Base-by-base conservation (phyloP, 805 yeast species). In the Kurtzmaniella cleridarum region DNA sequence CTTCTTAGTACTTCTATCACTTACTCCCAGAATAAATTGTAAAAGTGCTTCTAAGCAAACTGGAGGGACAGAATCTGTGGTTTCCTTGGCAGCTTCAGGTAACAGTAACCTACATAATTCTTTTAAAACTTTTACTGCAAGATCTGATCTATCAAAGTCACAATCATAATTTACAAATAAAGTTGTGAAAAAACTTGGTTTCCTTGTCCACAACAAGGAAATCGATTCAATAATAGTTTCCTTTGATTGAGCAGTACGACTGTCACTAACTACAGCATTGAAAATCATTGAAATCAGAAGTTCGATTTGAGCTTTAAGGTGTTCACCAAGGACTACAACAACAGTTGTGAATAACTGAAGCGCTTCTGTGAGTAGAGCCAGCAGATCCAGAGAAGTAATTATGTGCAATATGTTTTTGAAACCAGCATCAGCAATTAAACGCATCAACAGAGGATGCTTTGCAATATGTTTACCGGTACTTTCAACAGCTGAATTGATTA, bases 31-130 rank as follows among this genome's bases (percentile, higher is more conserved):
- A 31, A 90, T 67, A 40, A 84, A 79, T 2, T 85, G 73, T 16
- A 91, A 66, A 2, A 93, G 59, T 1, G 97, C 95, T 51, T 93
- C 98, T 37, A 93, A 66, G 51, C 98, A 91, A 6, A 89, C 75
- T 0, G 98, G 96, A 0, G 98, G 98, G 1, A 91, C 95, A 51
- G 77, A 82, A 30, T 84, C 86, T 0, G 96, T 85, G 0, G 95
- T 81, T 49, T 74, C 68, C 8, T 72, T 50, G 0, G 97, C 95
- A 9, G 91, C 76, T 53, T 89, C 95, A 0, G 98, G 95, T 32
- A 87, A 73, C 0, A 97, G 81, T 26, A 89, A 66, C 37, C 83
- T 76, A 39, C 95, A 79, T 39, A 93, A 69, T 34, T 83, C 76
- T 34, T 83, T 83, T 31, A 93, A 57, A 20, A 86, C 63, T 29